Base-by-base conservation (phyloP, 1,284 basidiomycete genomes). In the Microbotryum saponariae region DNA sequence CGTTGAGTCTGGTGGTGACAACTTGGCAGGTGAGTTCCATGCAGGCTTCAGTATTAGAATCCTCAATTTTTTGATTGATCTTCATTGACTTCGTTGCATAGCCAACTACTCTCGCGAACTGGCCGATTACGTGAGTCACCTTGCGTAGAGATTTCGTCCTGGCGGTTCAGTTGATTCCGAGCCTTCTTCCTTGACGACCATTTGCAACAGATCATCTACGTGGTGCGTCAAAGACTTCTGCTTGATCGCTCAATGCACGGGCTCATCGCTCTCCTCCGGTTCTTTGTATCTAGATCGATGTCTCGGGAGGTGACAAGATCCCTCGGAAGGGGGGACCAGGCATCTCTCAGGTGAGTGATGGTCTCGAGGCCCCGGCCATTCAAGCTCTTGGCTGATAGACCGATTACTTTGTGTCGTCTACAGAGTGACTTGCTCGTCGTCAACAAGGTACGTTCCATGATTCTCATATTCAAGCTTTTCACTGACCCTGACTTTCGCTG, bases 281-380 rank as follows among this genome's bases (percentile, higher is more conserved):
- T 51, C 9, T 25, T 21, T 47, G 20, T 33, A 10, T n/a, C 10
- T 70, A 80, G 70, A 82, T 82, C 62, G 82, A 82, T 66, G 81
- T 82, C 10, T 78, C 80, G 79, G 94, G 94, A 29, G 94, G 94
- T 0, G 96, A 98, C 78, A 98, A 98, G 78, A 94, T 98, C 66
- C 94, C 94, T 12, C 82, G 94, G 56, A 98, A 98, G 79, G 94
- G 96, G 7, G 94, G 94, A 1, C 94, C 94, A 2, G 94, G 94
- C 16, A 94, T 97, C 70, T 91, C 90, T 0, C 77, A 79, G 67
- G 73, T 72, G 25, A 42, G 54, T 46, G 8, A 31, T 31, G 18
- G 2, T 14, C 16, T 42, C 6, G 27, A 50, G 25, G 14, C 14
- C 37, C 14, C 37, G 8, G 14, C 44, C 52, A 37, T 37, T 6